A percentile compares a stretch with the other conserved stretches of the same genome.
These are phyloP conservation scores for Peribolospora kevripleyi DNA, from an alignment of 768 basidiomycete species.

Conservation along the genomic window DNA sequence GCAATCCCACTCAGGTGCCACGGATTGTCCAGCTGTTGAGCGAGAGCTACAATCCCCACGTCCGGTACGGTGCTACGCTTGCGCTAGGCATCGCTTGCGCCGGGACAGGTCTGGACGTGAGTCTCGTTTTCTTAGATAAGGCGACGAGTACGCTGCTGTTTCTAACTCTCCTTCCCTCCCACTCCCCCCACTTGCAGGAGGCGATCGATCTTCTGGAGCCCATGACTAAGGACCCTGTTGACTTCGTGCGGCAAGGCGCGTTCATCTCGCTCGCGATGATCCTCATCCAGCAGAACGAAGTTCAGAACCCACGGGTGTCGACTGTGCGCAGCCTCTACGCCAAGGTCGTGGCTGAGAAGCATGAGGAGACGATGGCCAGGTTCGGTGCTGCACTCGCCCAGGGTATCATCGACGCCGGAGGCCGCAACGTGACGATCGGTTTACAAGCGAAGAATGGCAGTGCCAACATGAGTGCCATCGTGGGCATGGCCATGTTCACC, in stretches of 20 bases:
- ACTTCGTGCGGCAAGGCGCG: constrained; percentile 95
- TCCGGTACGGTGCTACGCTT: constrained; percentile 84
- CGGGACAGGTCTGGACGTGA: constrained; percentile 75
- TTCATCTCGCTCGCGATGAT: constrained; percentile 91
- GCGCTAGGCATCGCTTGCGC: constrained; percentile 94
- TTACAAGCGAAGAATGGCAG: constrained; percentile 81
- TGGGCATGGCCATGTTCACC: constrained; percentile 93
- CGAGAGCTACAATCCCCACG: constrained; percentile 97
- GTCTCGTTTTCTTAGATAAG: constrained; percentile 7
- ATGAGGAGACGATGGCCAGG: constrained; percentile 95
- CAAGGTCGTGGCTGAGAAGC: constrained; percentile 83
- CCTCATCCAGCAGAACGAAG: constrained; percentile 84
- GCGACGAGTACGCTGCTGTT: neutral
- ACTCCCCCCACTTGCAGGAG: constrained; percentile 30
- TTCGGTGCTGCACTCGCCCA: constrained; percentile 91
- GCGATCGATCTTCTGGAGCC: constrained; percentile 91
- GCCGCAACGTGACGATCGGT: constrained; percentile 82
- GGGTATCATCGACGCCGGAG: constrained; percentile 92
- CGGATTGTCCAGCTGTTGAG: constrained; percentile 86
- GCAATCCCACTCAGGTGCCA: constrained; percentile 86
- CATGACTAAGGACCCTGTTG: constrained; percentile 92
- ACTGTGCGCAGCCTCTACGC: constrained; percentile 59
- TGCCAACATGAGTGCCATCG: constrained; percentile 74
- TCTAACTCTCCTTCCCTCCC: neutral
- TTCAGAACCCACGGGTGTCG: constrained; percentile 55